Base-by-base conservation (phyloP, 2,329 filamentous ascomycete species). In the Huntiella bhutanensis region DNA sequence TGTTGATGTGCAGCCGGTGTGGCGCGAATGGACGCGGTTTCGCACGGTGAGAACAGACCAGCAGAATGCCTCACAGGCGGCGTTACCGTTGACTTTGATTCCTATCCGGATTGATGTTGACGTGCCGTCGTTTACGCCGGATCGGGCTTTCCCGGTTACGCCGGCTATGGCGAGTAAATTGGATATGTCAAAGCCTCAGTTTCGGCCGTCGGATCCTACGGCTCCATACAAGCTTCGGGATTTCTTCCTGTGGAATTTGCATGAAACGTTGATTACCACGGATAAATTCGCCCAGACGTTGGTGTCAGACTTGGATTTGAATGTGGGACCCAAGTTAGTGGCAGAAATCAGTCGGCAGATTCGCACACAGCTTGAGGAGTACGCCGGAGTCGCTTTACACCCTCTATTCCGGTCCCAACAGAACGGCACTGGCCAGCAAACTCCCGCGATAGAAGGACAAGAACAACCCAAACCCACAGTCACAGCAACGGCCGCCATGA, bases 91-190 rank as follows among this genome's bases (percentile, higher is more conserved):
- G 43, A 94, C 85, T 1, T 69, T 96, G 45, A 88, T 98, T 50
- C 91, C 91, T 13, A 95, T 98, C 56, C 83, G 88, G 50, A 93
- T 98, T 61, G 91, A 98, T 58, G 71, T 96, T 59, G 88, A 96
- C 58, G 79, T 98, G 32, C 79, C 84, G 41, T 69, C 84, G 47
- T 91, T 81, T 63, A 67, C 74, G 8, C 80, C 82, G 10, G 65
- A 73, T 33, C 66, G 80, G 15, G 68, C 80, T 4, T 68, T 82
- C 45, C 77, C 78, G 4, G 66, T 73, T 2, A 69, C 73, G 50
- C 75, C 77, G 48, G 67, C 63, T 32, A 44, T 50, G 39, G 51
- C 53, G 13, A 32, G 37, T 2, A 67, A 69, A 12, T 72, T 79
- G 54, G 82, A 93, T 57, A 76, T 81, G 49, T 75, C 74, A 4